phyloP scores from a whole-genome alignment of 192 early-diverging fungal genomes.

The Dimargaris xerosporica region DNA sequence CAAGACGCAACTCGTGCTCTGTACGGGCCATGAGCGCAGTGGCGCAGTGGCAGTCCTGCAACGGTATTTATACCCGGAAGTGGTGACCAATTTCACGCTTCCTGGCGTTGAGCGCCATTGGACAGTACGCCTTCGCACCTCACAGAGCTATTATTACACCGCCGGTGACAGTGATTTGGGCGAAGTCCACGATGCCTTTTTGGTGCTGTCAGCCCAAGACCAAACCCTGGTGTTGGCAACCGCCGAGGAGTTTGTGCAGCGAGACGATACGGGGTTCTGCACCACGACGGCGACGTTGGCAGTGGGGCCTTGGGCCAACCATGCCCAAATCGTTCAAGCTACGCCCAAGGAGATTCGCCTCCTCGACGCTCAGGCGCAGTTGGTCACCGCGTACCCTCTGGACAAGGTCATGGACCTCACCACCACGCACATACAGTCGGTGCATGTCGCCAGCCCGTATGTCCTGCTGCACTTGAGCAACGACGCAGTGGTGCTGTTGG shows the following conservation, averaged over 20 bases:
- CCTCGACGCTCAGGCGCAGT: conserved; percentile 45
- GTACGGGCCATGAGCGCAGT: conserved; percentile 34
- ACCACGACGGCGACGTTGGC: conserved; percentile 58
- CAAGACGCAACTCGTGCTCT: conserved; percentile 38
- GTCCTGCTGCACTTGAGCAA: conserved; percentile 52
- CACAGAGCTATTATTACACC: too few species aligned
- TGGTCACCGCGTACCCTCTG: conserved; percentile 32
- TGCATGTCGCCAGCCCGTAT: conserved; percentile 67
- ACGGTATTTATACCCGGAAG: conserved; percentile 40
- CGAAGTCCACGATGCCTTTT: conserved; percentile 23
- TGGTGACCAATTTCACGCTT: conserved; percentile 36
- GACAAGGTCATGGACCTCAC: conserved; percentile 16
- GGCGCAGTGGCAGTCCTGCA: conserved; percentile 45
- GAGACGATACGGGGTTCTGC: conserved; percentile 61
- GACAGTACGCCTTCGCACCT: conserved; percentile 22
- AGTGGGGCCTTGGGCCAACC: conserved; percentile 52
- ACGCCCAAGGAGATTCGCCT: conserved; percentile 54
- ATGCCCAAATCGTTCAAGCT: conserved; percentile 70
- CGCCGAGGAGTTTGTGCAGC: conserved; percentile 69
- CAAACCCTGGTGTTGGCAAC: conserved; percentile 46
- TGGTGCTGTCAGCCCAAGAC: conserved; percentile 23
- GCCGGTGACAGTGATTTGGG: conserved; percentile 9
- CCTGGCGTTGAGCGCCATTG: conserved; percentile 24
- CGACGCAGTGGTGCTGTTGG: conserved; percentile 42
- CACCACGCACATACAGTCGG: conserved; percentile 39